Evolutionary conservation across 2,329 filamentous ascomycete species (phyloP), one percentile per base, ranked within the genome.

Genomic region (Zymoseptoria tritici): DNA sequence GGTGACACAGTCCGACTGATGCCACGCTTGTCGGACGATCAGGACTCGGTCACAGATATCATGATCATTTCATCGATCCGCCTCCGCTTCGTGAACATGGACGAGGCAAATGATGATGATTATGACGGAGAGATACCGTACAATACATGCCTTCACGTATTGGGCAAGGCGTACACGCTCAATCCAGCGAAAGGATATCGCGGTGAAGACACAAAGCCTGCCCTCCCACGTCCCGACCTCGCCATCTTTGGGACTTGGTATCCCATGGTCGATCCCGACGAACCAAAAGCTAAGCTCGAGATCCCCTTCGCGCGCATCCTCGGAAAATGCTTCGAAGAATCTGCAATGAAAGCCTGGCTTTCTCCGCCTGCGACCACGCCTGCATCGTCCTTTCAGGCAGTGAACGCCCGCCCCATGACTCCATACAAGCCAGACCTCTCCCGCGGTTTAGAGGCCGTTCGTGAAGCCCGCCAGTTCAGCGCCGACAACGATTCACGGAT

Each of bases 1-100:
- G 81, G 81, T 1, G 84, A 87, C 61, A 72, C 76, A 0, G 78
- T 85, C 2, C 80, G 83, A 4, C 69, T 87, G 8, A 59, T 72
- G 0, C 74, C 71, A 2, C 57, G 57, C 21, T 52, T 57, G 6
- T 24, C 29, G 20, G 62, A 67, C 3, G 58, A 60, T 19, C 57
- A 70, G 1, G 54, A 65, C 1, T 59, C 62, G 1, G 76, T 79
- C 5, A 78, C 75, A 0, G 82, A 86, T 57, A 75, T 85, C 16
- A 70, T 86, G 66, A 71, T 80, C 11, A 77, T 86, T 57, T 78
- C 79, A 1, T 76, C 77, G 0, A 84, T 86, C 57, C 75, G 77
- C 11, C 69, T 85, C 0, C 74, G 78, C 13, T 73, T 84, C 29
- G 71, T 74, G 2, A 74, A 79, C 8, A 76, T 85, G 21, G 76